A percentile compares a stretch with the other conserved stretches of the same genome.
Evolutionary conservation across 106 monocot genomes (phyloP).

Genomic region (Phalaenopsis equestris): DNA sequence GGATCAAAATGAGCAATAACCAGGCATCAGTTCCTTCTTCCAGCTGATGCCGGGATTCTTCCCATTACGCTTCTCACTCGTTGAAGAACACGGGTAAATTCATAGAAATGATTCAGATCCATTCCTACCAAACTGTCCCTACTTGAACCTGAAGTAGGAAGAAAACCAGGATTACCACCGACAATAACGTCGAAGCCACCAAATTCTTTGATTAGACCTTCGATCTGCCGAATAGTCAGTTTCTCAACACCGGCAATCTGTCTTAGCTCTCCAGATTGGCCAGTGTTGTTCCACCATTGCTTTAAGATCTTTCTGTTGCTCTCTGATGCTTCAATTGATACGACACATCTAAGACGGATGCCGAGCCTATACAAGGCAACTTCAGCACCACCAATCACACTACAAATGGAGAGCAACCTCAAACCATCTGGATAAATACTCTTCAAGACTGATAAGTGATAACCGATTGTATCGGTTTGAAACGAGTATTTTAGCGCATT

Average conservation of each 20-base stretch:
- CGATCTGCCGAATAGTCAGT: slow-evolving; percentile 35
- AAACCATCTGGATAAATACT: slow-evolving; percentile 51
- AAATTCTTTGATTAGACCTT: slow-evolving; percentile 35
- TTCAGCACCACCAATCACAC: slow-evolving; percentile 62
- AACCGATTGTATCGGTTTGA: slow-evolving; percentile 73
- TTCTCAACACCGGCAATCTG: slow-evolving; percentile 49
- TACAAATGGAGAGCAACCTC: slow-evolving; percentile 65
- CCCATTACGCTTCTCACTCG: slow-evolving; percentile 37
- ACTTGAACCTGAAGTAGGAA: slow-evolving; percentile 6
- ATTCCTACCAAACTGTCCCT: slow-evolving; percentile 27
- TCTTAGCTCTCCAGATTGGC: slow-evolving; percentile 47
- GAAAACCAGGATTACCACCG: slow-evolving; percentile 35
- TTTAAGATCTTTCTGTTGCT: slow-evolving; percentile 41
- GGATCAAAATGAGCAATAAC: background rate
- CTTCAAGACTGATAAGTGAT: slow-evolving; percentile 62
- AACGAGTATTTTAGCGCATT: slow-evolving; percentile 44
- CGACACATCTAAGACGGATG: slow-evolving; percentile 54
- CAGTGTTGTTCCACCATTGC: slow-evolving; percentile 67
- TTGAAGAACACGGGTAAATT: slow-evolving; percentile 71
- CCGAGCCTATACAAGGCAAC: slow-evolving; percentile 66
- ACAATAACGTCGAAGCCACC: slow-evolving; percentile 73
- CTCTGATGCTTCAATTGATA: slow-evolving; percentile 70
- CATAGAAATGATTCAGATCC: slow-evolving; percentile 48
- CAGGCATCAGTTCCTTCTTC: slow-evolving; percentile 19
- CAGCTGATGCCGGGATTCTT: slow-evolving; percentile 10